Percentiles rank a stretch among this genome's conserved stretches.
Conservation (phyloP, 768 basidiomycete genomes). For the Suillus cothurnatus region DNA sequence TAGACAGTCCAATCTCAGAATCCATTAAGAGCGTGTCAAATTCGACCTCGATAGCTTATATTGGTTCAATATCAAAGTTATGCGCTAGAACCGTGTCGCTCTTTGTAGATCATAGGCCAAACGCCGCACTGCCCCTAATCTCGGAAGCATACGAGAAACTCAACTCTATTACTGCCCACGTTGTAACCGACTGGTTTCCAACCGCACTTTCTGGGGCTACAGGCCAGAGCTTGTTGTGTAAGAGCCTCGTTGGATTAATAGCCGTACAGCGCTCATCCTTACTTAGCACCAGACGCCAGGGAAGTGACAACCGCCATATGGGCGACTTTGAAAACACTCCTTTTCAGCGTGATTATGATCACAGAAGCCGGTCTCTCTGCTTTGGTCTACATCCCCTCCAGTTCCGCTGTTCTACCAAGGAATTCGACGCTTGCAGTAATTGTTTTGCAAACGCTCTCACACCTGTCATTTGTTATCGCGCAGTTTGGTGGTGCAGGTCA, state of each 20-base stretch:
- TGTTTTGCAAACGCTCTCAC: conserved; percentile 58
- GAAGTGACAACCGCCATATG: conserved; percentile 56
- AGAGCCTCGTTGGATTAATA: conserved; percentile 6
- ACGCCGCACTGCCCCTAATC: conserved; percentile 28
- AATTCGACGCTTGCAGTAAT: conserved; percentile 54
- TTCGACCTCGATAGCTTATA: conserved; percentile 39
- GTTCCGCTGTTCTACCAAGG: conserved; percentile 26
- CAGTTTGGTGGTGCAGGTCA: conserved; percentile 70
- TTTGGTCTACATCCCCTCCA: conserved; percentile 53
- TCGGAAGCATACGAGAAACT: conserved; percentile 30
- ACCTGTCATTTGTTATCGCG: conserved; percentile 75
- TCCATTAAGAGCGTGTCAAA: conserved; percentile 36
- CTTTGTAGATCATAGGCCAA: conserved; percentile 37
- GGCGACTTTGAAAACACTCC: conserved; percentile 69
- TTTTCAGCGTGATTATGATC: conserved; percentile 77
- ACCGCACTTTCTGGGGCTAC: conserved; percentile 34
- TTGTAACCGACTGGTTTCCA: conserved; percentile 53
- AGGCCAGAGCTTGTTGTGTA: conserved; percentile 15
- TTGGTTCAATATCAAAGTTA: conserved; percentile 44
- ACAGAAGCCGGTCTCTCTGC: conserved; percentile 61
- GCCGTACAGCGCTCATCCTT: conserved; percentile 8
- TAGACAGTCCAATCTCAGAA: conserved; percentile 35
- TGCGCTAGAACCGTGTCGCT: conserved; percentile 36
- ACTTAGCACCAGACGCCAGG: conserved; percentile 45
- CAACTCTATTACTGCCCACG: conserved; percentile 39